Evolutionary conservation across 805 yeast genomes (phyloP).

Genomic region (Kuraishia borneana): DNA sequence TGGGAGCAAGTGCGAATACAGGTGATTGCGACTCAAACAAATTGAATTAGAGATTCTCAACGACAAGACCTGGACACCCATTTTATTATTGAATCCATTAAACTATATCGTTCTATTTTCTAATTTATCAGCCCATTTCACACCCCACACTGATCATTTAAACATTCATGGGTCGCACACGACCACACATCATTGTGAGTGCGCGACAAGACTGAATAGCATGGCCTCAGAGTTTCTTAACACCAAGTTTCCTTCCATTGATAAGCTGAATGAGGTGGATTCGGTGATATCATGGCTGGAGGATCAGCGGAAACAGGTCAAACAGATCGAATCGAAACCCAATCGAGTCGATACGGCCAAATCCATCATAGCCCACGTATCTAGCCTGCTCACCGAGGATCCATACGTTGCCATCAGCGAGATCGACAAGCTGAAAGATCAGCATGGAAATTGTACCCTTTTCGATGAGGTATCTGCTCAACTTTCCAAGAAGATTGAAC

Average conservation of each 20-base stretch:
- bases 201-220: not conserved
- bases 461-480: constrained; percentile 6
- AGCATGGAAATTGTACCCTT: constrained; percentile 10
- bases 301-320: constrained; percentile 4
- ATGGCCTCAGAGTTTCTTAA: constrained; percentile 22
- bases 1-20: too few relatives aligned
- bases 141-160: too few relatives aligned
- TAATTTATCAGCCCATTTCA: too few relatives aligned
- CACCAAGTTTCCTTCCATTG: constrained; percentile 19
- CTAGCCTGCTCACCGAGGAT: not conserved
- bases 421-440: constrained; percentile 7
- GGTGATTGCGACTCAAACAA: too few relatives aligned
- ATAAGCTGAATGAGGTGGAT: constrained; percentile 22
- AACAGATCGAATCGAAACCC: not conserved
- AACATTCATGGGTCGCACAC: too few relatives aligned
- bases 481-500: constrained; percentile 5
- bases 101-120: too few relatives aligned
- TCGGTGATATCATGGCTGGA: constrained; percentile 16
- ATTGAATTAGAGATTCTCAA: too few relatives aligned
- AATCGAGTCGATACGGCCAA: not conserved
- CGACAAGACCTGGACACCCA: too few relatives aligned
- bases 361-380: not conserved
- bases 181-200: too few relatives aligned
- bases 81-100: too few relatives aligned
- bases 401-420: constrained; percentile 1